A percentile compares a stretch with the other conserved stretches of the same genome.
phyloP scores from a whole-genome alignment of 306 rosid species.

The Vigna mungo region DNA sequence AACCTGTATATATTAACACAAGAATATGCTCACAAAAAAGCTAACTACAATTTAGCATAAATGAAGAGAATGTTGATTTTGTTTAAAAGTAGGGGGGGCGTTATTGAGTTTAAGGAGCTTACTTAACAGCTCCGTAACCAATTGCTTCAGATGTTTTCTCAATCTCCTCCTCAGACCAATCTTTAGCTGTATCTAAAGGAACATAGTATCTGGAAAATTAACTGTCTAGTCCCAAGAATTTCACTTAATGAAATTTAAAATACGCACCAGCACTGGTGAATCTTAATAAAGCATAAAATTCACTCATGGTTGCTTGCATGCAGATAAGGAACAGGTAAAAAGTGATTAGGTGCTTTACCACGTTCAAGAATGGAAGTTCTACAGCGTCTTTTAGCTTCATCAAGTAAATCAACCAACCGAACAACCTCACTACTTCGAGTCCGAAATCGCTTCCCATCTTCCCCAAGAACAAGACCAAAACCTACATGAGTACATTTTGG shows the following conservation, averaged over 20 bases:
- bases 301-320: constrained; percentile 34
- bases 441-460: constrained; percentile 91
- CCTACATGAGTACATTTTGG: constrained; percentile 91
- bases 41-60: constrained; percentile 19
- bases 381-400: constrained; percentile 97
- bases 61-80: constrained; percentile 17
- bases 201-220: constrained; percentile 40
- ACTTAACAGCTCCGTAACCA: constrained; percentile 98
- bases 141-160: constrained; percentile 79
- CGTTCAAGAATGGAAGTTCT: constrained; percentile 74
- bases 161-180: constrained; percentile 82
- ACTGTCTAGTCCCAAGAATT: background rate
- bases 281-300: constrained; percentile 31
- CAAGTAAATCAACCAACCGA: constrained; percentile 92
- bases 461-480: constrained; percentile 98
- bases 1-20: background rate
- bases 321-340: constrained; percentile 32
- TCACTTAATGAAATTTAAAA: constrained; percentile 11
- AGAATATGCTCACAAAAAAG: constrained; percentile 34
- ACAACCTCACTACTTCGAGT: constrained; percentile 88
- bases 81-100: background rate
- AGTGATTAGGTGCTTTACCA: constrained; percentile 61
- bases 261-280: constrained; percentile 15
- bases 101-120: constrained; percentile 49
- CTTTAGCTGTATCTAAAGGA: constrained; percentile 62